Percentiles rank a stretch among this genome's conserved stretches.
Evolutionary conservation across 208 protist species (phyloP).

Genomic region (Crithidia acanthocephali): DNA sequence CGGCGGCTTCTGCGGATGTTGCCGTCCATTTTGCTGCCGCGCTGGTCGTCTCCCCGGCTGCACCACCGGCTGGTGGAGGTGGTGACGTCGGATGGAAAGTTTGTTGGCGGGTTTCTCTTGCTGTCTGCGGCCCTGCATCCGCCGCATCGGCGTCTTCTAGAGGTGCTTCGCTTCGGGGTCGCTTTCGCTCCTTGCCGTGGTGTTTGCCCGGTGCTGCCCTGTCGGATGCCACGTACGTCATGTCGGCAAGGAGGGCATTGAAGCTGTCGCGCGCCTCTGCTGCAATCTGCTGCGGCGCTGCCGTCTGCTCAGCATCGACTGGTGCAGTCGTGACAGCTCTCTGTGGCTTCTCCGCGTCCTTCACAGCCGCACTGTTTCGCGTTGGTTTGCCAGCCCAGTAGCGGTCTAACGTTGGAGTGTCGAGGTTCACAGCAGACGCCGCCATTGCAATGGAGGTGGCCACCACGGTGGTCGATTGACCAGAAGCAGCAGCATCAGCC

Average conservation of each 20-base stretch:
- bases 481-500: not conserved
- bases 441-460: too few species aligned
- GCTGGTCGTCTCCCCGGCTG: too few species aligned
- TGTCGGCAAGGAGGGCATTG: constrained; percentile 22
- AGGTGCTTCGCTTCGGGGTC: not conserved
- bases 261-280: constrained; percentile 25
- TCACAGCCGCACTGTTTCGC: not conserved
- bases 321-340: not conserved
- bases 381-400: not conserved
- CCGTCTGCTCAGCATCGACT: not conserved
- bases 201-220: not conserved
- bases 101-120: not conserved
- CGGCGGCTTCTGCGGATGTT: too few species aligned
- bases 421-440: not conserved
- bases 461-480: not conserved
- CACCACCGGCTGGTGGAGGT: too few species aligned
- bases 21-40: too few species aligned
- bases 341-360: not conserved
- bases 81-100: too few species aligned
- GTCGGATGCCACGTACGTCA: constrained; percentile 27
- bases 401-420: constrained; percentile 1
- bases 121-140: not conserved
- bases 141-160: not conserved
- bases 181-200: not conserved
- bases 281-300: constrained; percentile 7